A percentile compares a stretch with the other conserved stretches of the same genome.
Conservation (phyloP, 106 monocot genomes). For the Dendrobium officinale region DNA sequence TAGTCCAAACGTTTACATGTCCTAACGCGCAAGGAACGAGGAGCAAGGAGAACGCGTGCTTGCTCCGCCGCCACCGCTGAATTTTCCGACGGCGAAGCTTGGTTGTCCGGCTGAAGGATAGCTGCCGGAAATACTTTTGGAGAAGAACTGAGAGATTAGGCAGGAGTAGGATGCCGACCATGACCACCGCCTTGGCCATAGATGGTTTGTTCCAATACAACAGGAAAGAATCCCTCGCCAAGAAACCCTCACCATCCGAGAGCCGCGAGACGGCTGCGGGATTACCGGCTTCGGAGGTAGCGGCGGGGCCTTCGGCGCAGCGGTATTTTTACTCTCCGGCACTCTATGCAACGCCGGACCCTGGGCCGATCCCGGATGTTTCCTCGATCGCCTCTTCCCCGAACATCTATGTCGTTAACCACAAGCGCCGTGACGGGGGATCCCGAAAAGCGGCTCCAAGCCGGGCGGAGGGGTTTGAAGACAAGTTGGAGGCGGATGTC, state of each 20-base stretch:
- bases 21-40: too few species aligned
- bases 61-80: neutral
- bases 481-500: neutral
- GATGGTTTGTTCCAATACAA: neutral
- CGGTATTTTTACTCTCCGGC: conserved; percentile 1
- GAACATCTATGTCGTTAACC: conserved; percentile 4
- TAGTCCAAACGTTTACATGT: too few species aligned
- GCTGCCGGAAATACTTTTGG: neutral
- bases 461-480: neutral
- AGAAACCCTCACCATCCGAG: neutral
- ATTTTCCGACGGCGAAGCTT: neutral
- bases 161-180: conserved; percentile 1
- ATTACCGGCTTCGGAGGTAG: neutral
- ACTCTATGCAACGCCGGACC: neutral
- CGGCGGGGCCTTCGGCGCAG: neutral
- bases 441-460: neutral
- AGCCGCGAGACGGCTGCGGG: neutral
- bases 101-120: neutral
- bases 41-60: neutral
- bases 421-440: conserved; percentile 1
- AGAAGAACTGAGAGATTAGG: neutral
- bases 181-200: neutral
- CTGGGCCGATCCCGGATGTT: conserved; percentile 4
- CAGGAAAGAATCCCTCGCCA: neutral
- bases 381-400: neutral